phyloP scores from a whole-genome alignment of 2,329 filamentous ascomycete genomes.

The Zymoseptoria pseudotritici region DNA sequence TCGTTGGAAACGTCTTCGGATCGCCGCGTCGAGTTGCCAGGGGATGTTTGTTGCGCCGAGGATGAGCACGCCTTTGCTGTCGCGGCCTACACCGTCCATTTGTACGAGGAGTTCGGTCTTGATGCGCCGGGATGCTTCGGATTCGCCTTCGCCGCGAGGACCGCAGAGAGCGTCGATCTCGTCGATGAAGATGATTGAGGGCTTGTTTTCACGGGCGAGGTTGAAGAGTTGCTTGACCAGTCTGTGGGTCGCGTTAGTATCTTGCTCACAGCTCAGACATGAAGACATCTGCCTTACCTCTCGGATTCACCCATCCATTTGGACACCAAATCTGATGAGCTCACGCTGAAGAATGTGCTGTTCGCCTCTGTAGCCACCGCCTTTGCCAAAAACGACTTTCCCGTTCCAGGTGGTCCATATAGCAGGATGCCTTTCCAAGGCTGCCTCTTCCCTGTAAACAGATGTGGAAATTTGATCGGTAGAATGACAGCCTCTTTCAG shows the following conservation, averaged over 20 bases:
- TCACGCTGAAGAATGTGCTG: constrained; percentile 98
- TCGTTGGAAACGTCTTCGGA: constrained; percentile 89
- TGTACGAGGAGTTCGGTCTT: constrained; percentile 98
- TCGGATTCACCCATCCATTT: constrained; percentile 99
- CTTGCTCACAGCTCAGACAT: not conserved
- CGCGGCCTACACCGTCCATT: constrained; percentile 97
- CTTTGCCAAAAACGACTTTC: constrained; percentile 96
- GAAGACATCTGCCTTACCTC: constrained; percentile 53
- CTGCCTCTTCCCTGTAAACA: constrained; percentile 92
- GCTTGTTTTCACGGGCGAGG: constrained; percentile 97
- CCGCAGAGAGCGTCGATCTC: constrained; percentile 96
- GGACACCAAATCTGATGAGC: constrained; percentile 91
- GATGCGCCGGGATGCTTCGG: constrained; percentile 92
- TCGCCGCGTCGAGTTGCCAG: constrained; percentile 95
- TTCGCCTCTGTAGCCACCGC: constrained; percentile 97
- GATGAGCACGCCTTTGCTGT: constrained; percentile 87
- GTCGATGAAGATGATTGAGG: constrained; percentile 97
- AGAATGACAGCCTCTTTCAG: constrained; percentile 95
- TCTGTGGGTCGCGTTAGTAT: constrained; percentile 40
- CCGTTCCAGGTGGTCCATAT: constrained; percentile 92
- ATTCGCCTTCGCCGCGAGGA: constrained; percentile 88
- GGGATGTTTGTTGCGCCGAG: constrained; percentile 97
- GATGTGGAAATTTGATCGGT: constrained; percentile 94
- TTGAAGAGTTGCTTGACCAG: constrained; percentile 94
- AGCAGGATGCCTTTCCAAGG: constrained; percentile 97